phyloP scores from a whole-genome alignment of 768 basidiomycete genomes.

The Auricularia sp. region DNA sequence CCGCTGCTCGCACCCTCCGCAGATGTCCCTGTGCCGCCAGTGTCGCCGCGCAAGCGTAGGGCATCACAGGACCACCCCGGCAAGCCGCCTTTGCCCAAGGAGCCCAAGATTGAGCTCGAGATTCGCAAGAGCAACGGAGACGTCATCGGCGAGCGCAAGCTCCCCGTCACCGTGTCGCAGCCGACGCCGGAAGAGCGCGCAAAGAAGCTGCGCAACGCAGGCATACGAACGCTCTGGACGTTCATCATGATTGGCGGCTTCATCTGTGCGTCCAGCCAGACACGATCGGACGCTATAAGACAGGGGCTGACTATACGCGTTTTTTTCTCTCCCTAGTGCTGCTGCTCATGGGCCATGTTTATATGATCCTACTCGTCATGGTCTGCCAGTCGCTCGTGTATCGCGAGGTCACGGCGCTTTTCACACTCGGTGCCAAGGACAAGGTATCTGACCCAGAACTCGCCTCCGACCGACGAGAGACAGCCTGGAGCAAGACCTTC shows the following conservation, averaged over 20 bases:
- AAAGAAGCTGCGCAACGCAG: conserved; percentile 65
- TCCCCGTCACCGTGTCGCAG: conserved; percentile 8
- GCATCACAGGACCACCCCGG: conserved; percentile 14
- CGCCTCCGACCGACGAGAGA: conserved; percentile 27
- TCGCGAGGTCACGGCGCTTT: conserved; percentile 89
- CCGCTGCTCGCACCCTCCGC: neutral
- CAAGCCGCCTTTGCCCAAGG: conserved; percentile 11
- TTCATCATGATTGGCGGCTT: conserved; percentile 95
- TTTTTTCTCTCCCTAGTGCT: conserved; percentile 31
- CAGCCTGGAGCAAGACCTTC: conserved; percentile 85
- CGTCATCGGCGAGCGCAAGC: conserved; percentile 1
- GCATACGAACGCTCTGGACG: conserved; percentile 84
- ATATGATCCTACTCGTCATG: conserved; percentile 89
- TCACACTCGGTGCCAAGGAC: conserved; percentile 53
- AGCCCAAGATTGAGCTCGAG: conserved; percentile 6
- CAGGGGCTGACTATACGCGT: neutral
- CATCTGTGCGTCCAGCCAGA: conserved; percentile 43
- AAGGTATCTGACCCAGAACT: conserved; percentile 17
- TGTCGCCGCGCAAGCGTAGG: conserved; percentile 6
- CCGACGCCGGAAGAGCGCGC: conserved; percentile 42
- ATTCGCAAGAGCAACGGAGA: conserved; percentile 1
- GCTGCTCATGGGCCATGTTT: conserved; percentile 73
- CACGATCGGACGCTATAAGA: conserved; percentile 6
- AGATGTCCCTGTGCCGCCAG: conserved; percentile 3
- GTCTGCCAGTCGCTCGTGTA: conserved; percentile 89